Base-by-base conservation (phyloP, 352 stramenopile genomes). In the Phytophthora aleatoria region DNA sequence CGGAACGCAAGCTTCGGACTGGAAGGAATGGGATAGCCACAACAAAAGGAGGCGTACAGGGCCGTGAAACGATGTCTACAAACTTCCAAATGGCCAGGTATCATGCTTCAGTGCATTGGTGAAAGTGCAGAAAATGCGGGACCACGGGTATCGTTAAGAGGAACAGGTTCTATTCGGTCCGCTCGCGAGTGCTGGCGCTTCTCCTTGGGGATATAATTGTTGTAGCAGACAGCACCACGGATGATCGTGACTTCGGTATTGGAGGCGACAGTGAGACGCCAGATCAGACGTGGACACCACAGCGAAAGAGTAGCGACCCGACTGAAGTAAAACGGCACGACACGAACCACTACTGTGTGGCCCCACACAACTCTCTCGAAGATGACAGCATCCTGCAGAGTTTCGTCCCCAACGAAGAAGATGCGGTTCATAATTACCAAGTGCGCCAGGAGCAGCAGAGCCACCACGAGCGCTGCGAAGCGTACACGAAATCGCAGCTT, bases 11-110 rank as follows among this genome's bases (percentile, higher is more conserved):
- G 48, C 55, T 15, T 53, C 26, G 2, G 28, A 79, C 7, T 87
- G 77, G 77, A 79, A 73, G 43, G 24, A 64, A 31, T 87, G 77
- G 77, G 31, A 57, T 15, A 68, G 49, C 6, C 51, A 67, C 5
- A 57, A 42, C 15, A 85, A 85, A 43, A 60, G 70, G 20, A 62
- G 50, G 13, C 60, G 67, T 5, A 49, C 30, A 38, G 20, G 7
- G 10, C 30, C 47, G 31, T 59, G 26, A 66, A 50, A 33, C 63
- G 68, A 47, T 67, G 20, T 20, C 20, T 20, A 20, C 20, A 20
- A 0, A 20, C 20, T 20, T 20, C 20, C 20, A 20, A 1, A 20
- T 20, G 20, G 20, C 20, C 20, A 20, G 20, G 20, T 20, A 20
- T 20, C 20, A 20, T 20, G 20, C 20, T 20, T 20, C 20, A 20